Percentiles rank a stretch among this genome's conserved stretches.
Conservation (phyloP, 352 stramenopile species). For the Phytopythium mirpurense region DNA sequence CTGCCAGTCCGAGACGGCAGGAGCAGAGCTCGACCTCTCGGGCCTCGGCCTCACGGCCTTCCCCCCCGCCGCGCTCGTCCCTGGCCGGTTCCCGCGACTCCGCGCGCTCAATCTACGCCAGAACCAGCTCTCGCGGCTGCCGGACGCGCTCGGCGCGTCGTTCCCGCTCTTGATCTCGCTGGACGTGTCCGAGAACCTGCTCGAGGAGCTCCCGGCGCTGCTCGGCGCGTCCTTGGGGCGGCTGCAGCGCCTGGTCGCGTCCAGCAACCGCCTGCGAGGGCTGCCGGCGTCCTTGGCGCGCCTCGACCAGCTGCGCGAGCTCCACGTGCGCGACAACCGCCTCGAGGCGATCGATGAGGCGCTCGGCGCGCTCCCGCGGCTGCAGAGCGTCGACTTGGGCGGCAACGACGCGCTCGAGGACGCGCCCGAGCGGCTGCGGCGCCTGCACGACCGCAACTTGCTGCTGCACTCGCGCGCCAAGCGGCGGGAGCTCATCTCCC, state of each 20-base stretch:
- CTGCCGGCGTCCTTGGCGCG: slow-evolving; percentile 22
- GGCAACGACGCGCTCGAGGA: slow-evolving; percentile 26
- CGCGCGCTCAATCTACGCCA: slow-evolving; percentile 40
- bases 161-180: slow-evolving; percentile 38
- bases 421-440: slow-evolving; percentile 47
- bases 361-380: slow-evolving; percentile 17
- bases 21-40: slow-evolving; percentile 43
- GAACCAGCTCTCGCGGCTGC: slow-evolving; percentile 31
- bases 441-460: slow-evolving; percentile 55
- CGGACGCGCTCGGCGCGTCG: slow-evolving; percentile 19
- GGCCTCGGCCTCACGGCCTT: slow-evolving; percentile 29
- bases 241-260: slow-evolving; percentile 43
- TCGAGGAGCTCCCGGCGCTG: slow-evolving; percentile 26
- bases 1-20: slow-evolving; percentile 21
- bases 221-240: slow-evolving; percentile 22
- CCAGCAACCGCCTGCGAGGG: slow-evolving; percentile 28
- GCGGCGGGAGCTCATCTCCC: slow-evolving; percentile 53
- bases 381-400: slow-evolving; percentile 40
- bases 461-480: slow-evolving; percentile 56
- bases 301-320: slow-evolving; percentile 36
- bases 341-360: slow-evolving; percentile 30
- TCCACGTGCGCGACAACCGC: slow-evolving; percentile 33
- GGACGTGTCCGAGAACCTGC: slow-evolving; percentile 32
- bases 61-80: slow-evolving; percentile 21
- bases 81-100: slow-evolving; percentile 28